Base-by-base conservation (phyloP, 2,329 filamentous ascomycete species). In the Colletotrichum phormii region DNA sequence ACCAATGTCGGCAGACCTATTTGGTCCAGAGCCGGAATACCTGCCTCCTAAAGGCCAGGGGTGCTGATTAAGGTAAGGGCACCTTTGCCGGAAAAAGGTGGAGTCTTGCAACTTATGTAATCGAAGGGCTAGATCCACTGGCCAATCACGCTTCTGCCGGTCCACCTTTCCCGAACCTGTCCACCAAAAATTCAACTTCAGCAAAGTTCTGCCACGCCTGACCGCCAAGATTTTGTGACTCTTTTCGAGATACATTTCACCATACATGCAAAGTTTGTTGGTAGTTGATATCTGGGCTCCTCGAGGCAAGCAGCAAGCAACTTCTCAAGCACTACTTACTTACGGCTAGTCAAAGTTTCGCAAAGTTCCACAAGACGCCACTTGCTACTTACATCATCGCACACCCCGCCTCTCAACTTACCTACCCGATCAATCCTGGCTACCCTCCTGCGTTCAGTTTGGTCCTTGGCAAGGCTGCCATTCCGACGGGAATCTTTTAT, bases 181-280 rank as follows among this genome's bases (percentile, higher is more conserved):
- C 29, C 49, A 8, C 2, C 18, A 31, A 35, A 49, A 57, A 58
- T 22, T 24, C 61, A 67, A 71, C 57, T 24, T 57, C 55, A 61
- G 68, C 33, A 67, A 61, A 61, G 68, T 71, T 71, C 63, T 71
- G 68, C 68, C 68, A 55, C 8, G 46, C 46, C 63, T 71, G 68
- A 71, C 68, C 68, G 68, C 68, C 33, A 55, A 35, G 15, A 71
- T 55, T 49, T 55, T 71, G 63, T 67, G 68, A 61, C 63, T 67
- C 63, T 49, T 71, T 59, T 49, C 26, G 9, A 60, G 68, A 67
- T 67, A 37, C 55, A 54, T 55, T 13, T 61, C 55, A 67, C 29
- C 49, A 33, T 26, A 22, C 26, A 33, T 22, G 15, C 46, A 53
- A n/a, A 49, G 37, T 35, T 12, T 22, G n/a, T 31, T 31, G 54